phyloP scores from a whole-genome alignment of 306 rosid genomes.

The Quercus aquifolioides region DNA sequence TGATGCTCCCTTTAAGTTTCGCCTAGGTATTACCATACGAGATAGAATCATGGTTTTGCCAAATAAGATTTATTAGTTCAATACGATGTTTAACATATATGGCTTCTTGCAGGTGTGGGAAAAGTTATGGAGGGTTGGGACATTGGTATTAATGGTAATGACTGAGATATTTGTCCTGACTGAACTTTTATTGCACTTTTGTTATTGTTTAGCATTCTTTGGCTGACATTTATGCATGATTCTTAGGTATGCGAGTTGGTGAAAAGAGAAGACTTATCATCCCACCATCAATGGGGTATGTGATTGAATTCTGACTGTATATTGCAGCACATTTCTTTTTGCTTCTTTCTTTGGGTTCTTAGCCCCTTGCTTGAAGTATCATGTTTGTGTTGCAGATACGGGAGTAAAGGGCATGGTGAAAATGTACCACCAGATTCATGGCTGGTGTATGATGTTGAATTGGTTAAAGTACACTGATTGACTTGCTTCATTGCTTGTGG shows the following conservation, averaged over 20 bases:
- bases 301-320: too few relatives aligned
- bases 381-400: constrained; percentile 48
- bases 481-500: not conserved
- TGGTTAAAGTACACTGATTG: constrained; percentile 62
- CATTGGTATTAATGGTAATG: constrained; percentile 75
- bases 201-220: not conserved
- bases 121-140: constrained; percentile 69
- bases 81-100: constrained; percentile 12
- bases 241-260: constrained; percentile 79
- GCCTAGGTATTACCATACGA: constrained; percentile 56
- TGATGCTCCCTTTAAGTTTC: constrained; percentile 61
- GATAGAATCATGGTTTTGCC: not conserved
- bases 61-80: not conserved
- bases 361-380: constrained; percentile 1
- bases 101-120: constrained; percentile 58
- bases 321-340: not conserved
- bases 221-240: constrained; percentile 9
- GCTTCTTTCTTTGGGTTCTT: not conserved
- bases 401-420: constrained; percentile 32
- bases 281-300: constrained; percentile 80
- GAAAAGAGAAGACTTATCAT: constrained; percentile 69
- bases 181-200: not conserved
- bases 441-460: constrained; percentile 70
- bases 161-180: not conserved
- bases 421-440: constrained; percentile 71